phyloP scores from a whole-genome alignment of 352 stramenopile genomes.

The Phytopythium aichiense region DNA sequence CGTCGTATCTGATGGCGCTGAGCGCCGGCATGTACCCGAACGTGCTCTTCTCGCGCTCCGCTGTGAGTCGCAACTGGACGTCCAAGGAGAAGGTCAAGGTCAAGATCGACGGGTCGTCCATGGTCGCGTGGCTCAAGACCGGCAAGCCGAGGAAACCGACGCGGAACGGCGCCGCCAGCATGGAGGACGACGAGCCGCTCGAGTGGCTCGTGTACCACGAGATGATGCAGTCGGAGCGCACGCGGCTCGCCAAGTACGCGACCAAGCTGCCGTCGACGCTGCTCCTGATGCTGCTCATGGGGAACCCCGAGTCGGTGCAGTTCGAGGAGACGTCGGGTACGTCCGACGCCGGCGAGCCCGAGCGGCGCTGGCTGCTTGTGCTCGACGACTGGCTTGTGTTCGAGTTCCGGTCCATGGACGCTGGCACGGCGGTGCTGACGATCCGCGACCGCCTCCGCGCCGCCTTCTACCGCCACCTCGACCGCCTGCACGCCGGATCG shows the following conservation, averaged over 20 bases:
- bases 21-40: slow-evolving; percentile 77
- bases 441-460: slow-evolving; percentile 56
- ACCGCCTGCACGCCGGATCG: slow-evolving; percentile 41
- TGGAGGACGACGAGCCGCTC: slow-evolving; percentile 20
- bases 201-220: slow-evolving; percentile 83
- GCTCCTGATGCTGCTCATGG: slow-evolving; percentile 61
- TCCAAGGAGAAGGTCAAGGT: slow-evolving; percentile 85
- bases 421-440: slow-evolving; percentile 40
- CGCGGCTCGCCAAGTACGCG: slow-evolving; percentile 61
- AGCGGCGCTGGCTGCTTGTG: slow-evolving; percentile 43
- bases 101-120: slow-evolving; percentile 52
- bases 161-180: slow-evolving; percentile 15
- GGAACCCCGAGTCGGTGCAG: slow-evolving; percentile 31
- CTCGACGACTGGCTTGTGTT: slow-evolving; percentile 80
- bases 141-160: slow-evolving; percentile 20
- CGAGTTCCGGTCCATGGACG: slow-evolving; percentile 33
- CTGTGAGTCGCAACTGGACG: slow-evolving; percentile 56
- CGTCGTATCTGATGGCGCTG: slow-evolving; percentile 61
- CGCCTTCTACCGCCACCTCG: slow-evolving; percentile 62
- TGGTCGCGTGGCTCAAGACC: slow-evolving; percentile 31
- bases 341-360: slow-evolving; percentile 1
- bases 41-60: slow-evolving; percentile 41
- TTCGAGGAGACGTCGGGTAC: slow-evolving; percentile 23
- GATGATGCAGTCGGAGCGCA: slow-evolving; percentile 80
- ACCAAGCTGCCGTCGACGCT: slow-evolving; percentile 61